Percentiles rank a stretch among this genome's conserved stretches.
Conservation (phyloP, 75 land plant species). For the Pinus tabuliformis region DNA sequence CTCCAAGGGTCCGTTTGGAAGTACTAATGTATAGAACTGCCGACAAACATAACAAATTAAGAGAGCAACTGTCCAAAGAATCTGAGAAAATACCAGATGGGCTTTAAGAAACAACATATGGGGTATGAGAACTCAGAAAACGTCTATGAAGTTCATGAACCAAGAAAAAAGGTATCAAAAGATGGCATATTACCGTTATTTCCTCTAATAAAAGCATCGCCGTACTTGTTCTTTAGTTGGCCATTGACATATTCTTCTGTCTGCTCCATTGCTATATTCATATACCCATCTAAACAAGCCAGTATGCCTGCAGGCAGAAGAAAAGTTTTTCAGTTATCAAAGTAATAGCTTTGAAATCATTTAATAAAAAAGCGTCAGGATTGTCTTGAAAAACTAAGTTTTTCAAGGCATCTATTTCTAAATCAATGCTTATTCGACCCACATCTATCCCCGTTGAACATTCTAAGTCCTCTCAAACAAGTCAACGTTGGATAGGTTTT, state of each 20-base stretch:
- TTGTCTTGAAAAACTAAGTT: too few relatives aligned
- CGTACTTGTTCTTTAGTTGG: conserved; percentile 97
- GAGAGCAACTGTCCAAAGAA: not conserved
- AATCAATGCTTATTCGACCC: too few relatives aligned
- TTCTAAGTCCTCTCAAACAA: too few relatives aligned
- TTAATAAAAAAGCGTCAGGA: too few relatives aligned
- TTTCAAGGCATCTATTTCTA: too few relatives aligned
- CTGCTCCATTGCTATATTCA: conserved; percentile 99
- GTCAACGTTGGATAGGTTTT: too few relatives aligned
- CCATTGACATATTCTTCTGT: conserved; percentile 99
- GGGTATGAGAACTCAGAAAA: not conserved
- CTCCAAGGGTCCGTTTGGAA: conserved; percentile 75
- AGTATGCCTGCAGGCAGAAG: conserved; percentile 61
- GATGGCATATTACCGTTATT: conserved; percentile 72
- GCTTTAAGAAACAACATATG: not conserved
- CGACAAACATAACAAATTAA: conserved; percentile 18
- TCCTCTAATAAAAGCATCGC: conserved; percentile 97
- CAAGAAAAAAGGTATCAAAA: not conserved
- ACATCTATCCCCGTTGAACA: too few relatives aligned
- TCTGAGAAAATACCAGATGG: not conserved
- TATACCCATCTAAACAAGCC: conserved; percentile 96
- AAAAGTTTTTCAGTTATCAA: not conserved
- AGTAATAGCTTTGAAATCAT: too few relatives aligned
- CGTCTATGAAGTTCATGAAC: not conserved
- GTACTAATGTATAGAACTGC: conserved; percentile 92